Base-by-base conservation (phyloP, 1,284 basidiomycete species). In the Sparassis latifolia region DNA sequence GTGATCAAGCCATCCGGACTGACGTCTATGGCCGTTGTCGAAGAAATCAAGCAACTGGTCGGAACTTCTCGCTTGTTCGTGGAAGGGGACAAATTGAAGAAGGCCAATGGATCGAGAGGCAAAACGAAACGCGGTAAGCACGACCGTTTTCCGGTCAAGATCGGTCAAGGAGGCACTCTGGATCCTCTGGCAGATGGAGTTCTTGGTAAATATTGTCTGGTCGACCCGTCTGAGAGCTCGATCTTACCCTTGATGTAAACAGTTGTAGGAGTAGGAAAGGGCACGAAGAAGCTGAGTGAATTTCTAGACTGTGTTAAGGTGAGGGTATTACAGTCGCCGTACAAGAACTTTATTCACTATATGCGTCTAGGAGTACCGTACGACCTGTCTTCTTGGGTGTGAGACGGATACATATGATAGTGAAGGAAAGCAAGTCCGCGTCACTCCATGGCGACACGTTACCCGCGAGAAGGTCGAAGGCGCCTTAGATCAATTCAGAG, bases 171-270 rank as follows among this genome's bases (percentile, higher is more conserved):
- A 43, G 94, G 94, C 12, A 99, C 97, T 2, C 74, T 99, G 43
- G 97, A 99, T 72, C 97, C 97, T 9, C 77, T 99, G 20, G 97
- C 97, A n/a, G 89, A 93, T 64, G 93, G 93, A 44, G 92, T 96
- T 27, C 73, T 92, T 55, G 88, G 89, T 89, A 65, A 57, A 37
- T 47, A 32, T 47, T 50, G 46, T 29, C 30, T 29, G 47, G 40
- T 46, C 44, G 51, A 30, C 42, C 48, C 46, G 20, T 33, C 52
- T 61, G 43, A 57, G 42, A 51, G 41, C 30, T 44, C 50, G 38
- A 48, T 51, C 31, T 49, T 37, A 49, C 44, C 33, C 10, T 31
- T 33, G 53, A 58, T 39, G 52, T 44, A 41, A 51, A 12, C 56
- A 95, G 95, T 98, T 44, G 76, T 99, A 47, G 97, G 94, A 41